Percentiles rank a stretch among this genome's conserved stretches.
These are phyloP conservation scores for Candida xiaguanensis DNA, from an alignment of 805 yeast species.

Conservation along the genomic window DNA sequence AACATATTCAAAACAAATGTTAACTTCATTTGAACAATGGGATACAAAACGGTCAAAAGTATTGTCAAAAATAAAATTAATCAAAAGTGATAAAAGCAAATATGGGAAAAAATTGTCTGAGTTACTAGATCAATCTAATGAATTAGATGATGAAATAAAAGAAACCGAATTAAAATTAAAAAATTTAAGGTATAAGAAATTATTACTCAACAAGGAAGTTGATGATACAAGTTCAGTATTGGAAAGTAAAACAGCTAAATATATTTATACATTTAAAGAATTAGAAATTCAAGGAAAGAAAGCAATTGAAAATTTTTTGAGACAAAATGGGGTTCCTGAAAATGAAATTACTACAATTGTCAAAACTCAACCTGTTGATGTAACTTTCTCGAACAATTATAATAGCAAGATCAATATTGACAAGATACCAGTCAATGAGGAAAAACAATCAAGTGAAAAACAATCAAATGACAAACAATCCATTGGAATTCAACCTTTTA, in stretches of 20 bases:
- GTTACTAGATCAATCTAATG: slow-evolving; percentile 29
- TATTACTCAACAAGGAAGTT: slow-evolving; percentile 34
- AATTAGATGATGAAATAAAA: slow-evolving; percentile 35
- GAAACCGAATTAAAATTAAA: slow-evolving; percentile 33
- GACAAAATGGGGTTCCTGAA: slow-evolving; percentile 17
- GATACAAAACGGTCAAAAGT: slow-evolving; percentile 34
- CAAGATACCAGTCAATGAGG: neutral
- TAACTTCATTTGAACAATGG: slow-evolving; percentile 35
- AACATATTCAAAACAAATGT: slow-evolving; percentile 20
- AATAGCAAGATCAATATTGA: neutral
- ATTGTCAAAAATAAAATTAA: slow-evolving; percentile 30
- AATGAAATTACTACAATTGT: slow-evolving; percentile 17
- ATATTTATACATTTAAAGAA: slow-evolving; percentile 36
- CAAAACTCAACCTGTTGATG: slow-evolving; percentile 21
- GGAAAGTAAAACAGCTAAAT: slow-evolving; percentile 46
- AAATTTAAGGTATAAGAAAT: slow-evolving; percentile 30
- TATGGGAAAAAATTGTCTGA: slow-evolving; percentile 40
- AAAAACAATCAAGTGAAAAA: no score
- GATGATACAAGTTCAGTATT: slow-evolving; percentile 46
- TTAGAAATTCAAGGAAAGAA: slow-evolving; percentile 36
- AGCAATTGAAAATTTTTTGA: slow-evolving; percentile 26
- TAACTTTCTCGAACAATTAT: slow-evolving; percentile 21
- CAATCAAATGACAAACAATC: neutral
- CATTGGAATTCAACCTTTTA: slow-evolving; percentile 19
- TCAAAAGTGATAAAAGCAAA: slow-evolving; percentile 36